Conservation (phyloP, 495 filamentous ascomycete species). For the Trichoderma erinaceum region DNA sequence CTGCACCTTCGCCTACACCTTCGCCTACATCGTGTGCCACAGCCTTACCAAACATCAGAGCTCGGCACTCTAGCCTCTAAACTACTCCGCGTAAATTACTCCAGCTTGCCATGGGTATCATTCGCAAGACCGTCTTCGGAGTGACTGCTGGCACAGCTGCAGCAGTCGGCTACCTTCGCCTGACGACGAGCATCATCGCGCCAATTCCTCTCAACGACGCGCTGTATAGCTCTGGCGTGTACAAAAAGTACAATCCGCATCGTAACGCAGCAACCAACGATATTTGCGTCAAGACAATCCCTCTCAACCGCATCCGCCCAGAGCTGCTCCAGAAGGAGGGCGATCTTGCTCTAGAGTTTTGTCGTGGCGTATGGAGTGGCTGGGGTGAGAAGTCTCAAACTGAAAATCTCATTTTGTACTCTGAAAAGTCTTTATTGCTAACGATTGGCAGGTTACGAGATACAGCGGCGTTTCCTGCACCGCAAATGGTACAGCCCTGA, state of each 20-base stretch:
- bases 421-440: neutral
- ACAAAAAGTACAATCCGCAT: slow-evolving; percentile 54
- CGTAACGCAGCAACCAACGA: slow-evolving; percentile 57
- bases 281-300: slow-evolving; percentile 54
- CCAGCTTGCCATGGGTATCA: slow-evolving; percentile 37
- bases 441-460: slow-evolving; percentile 47
- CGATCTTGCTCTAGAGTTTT: slow-evolving; percentile 56
- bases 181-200: slow-evolving; percentile 31
- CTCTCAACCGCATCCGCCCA: slow-evolving; percentile 56
- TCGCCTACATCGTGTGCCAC: too few species aligned
- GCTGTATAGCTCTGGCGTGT: slow-evolving; percentile 52
- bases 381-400: slow-evolving; percentile 44
- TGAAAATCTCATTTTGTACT: slow-evolving; percentile 3
- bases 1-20: too few species aligned
- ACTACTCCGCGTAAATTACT: too few species aligned
- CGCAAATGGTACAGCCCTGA: slow-evolving; percentile 55
- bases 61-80: too few species aligned
- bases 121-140: slow-evolving; percentile 36
- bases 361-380: slow-evolving; percentile 60
- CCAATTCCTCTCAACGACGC: slow-evolving; percentile 52
- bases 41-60: too few species aligned
- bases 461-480: slow-evolving; percentile 55
- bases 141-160: slow-evolving; percentile 31
- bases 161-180: slow-evolving; percentile 29
- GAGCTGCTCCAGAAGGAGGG: slow-evolving; percentile 55